phyloP scores from a whole-genome alignment of 768 basidiomycete species.

The Agrocybe praecox region DNA sequence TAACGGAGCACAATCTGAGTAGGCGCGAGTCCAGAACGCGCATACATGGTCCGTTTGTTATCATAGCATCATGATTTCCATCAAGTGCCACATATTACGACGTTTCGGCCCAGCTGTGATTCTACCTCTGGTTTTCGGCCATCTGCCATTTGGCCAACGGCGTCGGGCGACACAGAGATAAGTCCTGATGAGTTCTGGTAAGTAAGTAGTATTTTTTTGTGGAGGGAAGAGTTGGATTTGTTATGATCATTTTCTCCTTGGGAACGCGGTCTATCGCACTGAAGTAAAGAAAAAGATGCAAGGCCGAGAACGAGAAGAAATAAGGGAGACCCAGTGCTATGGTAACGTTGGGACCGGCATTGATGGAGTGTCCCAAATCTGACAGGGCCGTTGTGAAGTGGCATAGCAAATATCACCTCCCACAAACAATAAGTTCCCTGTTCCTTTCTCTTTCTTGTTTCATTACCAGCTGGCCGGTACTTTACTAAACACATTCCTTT shows the following conservation, averaged over 20 bases:
- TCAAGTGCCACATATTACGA: neutral
- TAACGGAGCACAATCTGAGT: neutral
- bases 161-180: neutral
- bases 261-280: constrained; percentile 4
- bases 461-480: constrained; percentile 52
- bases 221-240: neutral
- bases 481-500: constrained; percentile 33
- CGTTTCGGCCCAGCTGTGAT: neutral
- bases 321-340: constrained; percentile 21
- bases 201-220: neutral
- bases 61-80: neutral
- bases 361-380: constrained; percentile 12
- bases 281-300: neutral
- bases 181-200: no score
- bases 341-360: constrained; percentile 16
- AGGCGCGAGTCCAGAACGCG: neutral
- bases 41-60: neutral
- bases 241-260: neutral
- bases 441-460: constrained; percentile 27
- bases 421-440: constrained; percentile 9
- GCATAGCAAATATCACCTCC: constrained; percentile 13
- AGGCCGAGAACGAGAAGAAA: neutral
- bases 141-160: neutral
- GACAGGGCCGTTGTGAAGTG: constrained; percentile 17
- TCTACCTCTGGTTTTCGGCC: neutral